Evolutionary conservation across 1,284 basidiomycete species (phyloP).

Genomic region (Tilletia caries): DNA sequence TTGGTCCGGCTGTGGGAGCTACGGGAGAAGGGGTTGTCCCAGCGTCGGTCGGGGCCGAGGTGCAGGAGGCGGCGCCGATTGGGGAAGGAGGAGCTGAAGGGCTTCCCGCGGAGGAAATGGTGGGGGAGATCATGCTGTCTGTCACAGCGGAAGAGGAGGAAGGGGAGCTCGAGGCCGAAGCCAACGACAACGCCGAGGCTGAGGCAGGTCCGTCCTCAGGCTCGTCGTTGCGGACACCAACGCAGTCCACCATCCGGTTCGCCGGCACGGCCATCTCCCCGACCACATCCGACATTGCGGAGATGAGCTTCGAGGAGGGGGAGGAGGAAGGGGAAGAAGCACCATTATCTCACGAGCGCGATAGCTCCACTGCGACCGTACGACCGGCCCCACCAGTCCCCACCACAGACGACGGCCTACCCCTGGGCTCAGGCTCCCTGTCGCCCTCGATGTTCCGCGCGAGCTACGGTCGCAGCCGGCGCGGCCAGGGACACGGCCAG

Average conservation of each 20-base stretch:
- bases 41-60: not conserved
- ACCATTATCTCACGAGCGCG: not conserved
- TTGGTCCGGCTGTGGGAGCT: not conserved
- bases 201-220: not conserved
- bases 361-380: not conserved
- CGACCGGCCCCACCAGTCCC: not conserved
- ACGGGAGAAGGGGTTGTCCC: not conserved
- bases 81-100: not conserved
- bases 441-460: not conserved
- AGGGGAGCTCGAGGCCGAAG: not conserved
- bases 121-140: not conserved
- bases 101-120: not conserved
- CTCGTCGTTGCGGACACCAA: not conserved
- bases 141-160: not conserved
- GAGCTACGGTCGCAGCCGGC: not conserved
- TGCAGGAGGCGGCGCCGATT: not conserved
- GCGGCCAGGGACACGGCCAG: too few relatives aligned
- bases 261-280: not conserved
- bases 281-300: conserved; percentile 9
- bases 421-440: not conserved
- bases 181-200: too few relatives aligned
- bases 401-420: not conserved
- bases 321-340: too few relatives aligned
- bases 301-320: not conserved
- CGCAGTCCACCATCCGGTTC: not conserved